Percentiles rank a stretch among this genome's conserved stretches.
Conservation (phyloP, 441 rosid species). For the Croton laevigatus region DNA sequence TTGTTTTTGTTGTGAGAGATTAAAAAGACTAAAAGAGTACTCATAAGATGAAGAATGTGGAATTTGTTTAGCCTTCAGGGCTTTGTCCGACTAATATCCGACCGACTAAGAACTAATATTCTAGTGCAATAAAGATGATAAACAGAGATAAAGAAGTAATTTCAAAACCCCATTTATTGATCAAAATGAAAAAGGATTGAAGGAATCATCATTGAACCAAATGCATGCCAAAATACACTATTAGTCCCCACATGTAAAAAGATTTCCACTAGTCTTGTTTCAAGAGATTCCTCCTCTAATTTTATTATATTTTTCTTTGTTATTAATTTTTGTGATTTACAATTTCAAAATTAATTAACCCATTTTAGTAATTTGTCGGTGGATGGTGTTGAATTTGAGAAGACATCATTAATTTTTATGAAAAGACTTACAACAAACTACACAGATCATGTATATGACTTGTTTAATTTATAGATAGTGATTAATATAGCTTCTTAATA, state of each 20-base stretch:
- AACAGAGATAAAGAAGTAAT: background rate
- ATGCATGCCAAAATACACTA: conserved; percentile 1
- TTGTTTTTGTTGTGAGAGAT: background rate
- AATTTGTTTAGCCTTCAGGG: background rate
- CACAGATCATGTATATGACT: no score
- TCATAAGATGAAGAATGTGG: background rate
- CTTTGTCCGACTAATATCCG: no score
- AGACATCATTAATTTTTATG: no score
- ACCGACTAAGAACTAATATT: background rate
- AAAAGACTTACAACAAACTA: no score
- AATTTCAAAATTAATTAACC: background rate
- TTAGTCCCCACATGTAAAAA: background rate
- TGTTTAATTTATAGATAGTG: no score
- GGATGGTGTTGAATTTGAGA: background rate
- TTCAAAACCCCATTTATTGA: background rate
- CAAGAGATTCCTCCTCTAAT: background rate
- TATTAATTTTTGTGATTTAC: background rate
- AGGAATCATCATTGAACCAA: conserved; percentile 5
- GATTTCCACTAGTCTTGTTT: background rate
- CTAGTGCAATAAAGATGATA: background rate
- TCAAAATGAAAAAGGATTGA: background rate
- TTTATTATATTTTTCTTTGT: no score
- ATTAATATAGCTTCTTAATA: background rate
- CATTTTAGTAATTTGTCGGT: background rate
- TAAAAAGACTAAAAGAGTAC: background rate